Base-by-base conservation (phyloP, 805 yeast species). In the Brettanomyces nanus region DNA sequence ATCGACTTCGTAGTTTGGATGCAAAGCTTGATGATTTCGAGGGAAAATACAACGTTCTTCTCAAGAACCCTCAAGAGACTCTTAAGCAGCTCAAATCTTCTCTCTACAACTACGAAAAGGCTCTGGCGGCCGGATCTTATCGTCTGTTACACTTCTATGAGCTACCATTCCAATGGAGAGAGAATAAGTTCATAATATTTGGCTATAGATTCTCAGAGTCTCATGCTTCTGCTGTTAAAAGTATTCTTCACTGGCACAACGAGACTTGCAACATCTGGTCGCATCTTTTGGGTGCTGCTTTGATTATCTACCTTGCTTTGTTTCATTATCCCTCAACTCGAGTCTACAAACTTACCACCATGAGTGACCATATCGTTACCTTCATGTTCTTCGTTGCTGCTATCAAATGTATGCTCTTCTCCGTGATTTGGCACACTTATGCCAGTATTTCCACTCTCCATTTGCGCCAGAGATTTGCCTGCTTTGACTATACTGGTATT, bases 221-320 rank as follows among this genome's bases (percentile, higher is more conserved):
- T 29, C 87, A 81, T 53, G 22, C 51, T 5, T 69, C 72, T 38
- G 81, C 92, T 46, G 37, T 81, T 22, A 58, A 66, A 42, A 75
- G 89, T 34, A 63, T 87, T 14, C 70, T 76, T 53, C 56, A 65
- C 34, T 45, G 70, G 56, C 97, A 92, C 61, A 90, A 90, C 56
- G 98, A 90, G 58, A 73, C 95, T 0, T 72, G 83, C 54, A 92
- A 92, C 60, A 87, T 90, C 39, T 90, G 98, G 97, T 73, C 95
- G 0, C 98, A 90, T 62, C 52, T 85, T 11, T 26, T 76, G 2
- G 97, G 97, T 11, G 72, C 82, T 3, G 22, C 75, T 3, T 50
- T 75, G 21, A 61, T 89, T 55, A 36, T 70, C 1, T 80, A 77
- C 45, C 49, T 89, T 15, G 68, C 75, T 10, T 31, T 76, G 11